phyloP scores from a whole-genome alignment of 2,329 filamentous ascomycete species.

The Aspergillus novofumigatus region DNA sequence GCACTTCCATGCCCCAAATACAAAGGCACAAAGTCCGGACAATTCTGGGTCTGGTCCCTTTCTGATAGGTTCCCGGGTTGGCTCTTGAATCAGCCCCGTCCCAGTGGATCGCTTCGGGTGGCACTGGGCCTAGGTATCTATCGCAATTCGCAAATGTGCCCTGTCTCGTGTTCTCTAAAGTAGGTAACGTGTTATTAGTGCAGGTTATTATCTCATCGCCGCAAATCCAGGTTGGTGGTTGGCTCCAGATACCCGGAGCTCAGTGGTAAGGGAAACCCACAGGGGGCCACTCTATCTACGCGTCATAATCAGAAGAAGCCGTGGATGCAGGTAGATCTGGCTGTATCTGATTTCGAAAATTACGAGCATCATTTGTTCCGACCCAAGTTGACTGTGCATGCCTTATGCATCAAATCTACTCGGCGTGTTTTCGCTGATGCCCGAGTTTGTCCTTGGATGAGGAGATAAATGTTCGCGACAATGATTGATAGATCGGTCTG shows the following conservation, averaged over 20 bases:
- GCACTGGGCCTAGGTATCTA: slow-evolving; percentile 7
- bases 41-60: neutral
- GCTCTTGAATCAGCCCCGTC: slow-evolving; percentile 9
- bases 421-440: slow-evolving; percentile 10
- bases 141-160: neutral
- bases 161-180: slow-evolving; percentile 9
- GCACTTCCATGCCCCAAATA: neutral
- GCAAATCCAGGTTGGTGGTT: neutral
- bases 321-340: neutral
- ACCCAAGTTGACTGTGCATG: neutral
- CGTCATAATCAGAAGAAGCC: slow-evolving; percentile 2
- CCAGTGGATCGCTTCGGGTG: slow-evolving; percentile 14
- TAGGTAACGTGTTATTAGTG: neutral
- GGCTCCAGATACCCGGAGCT: neutral
- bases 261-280: slow-evolving; percentile 2
- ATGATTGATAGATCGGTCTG: slow-evolving; percentile 48
- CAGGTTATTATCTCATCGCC: neutral
- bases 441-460: slow-evolving; percentile 27
- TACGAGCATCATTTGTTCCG: neutral
- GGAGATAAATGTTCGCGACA: slow-evolving; percentile 34
- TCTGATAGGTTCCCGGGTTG: slow-evolving; percentile 16
- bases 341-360: neutral
- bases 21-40: slow-evolving; percentile 6
- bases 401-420: neutral
- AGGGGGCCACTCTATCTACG: slow-evolving; percentile 7